A percentile compares a stretch with the other conserved stretches of the same genome.
Conservation (phyloP, 768 basidiomycete genomes). For the Clavulina sp. region DNA sequence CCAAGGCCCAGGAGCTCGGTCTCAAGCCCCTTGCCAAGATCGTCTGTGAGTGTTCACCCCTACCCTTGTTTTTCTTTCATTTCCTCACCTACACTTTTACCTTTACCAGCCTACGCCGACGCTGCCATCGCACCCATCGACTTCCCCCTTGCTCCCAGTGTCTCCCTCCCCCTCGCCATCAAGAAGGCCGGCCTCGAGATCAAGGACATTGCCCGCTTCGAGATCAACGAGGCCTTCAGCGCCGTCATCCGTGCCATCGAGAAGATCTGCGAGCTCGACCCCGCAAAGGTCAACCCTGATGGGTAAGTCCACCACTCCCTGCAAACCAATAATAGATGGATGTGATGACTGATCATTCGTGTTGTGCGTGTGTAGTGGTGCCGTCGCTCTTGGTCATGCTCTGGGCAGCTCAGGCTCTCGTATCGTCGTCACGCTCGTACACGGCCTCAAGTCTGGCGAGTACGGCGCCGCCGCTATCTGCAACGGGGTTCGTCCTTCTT, state of each 20-base stretch:
- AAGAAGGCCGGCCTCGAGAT: constrained; percentile 67
- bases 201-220: constrained; percentile 79
- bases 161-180: constrained; percentile 77
- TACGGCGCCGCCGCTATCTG: constrained; percentile 94
- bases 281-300: constrained; percentile 77
- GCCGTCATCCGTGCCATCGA: constrained; percentile 83
- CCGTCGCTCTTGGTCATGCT: constrained; percentile 88
- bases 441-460: constrained; percentile 79
- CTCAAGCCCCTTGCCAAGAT: constrained; percentile 87
- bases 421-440: constrained; percentile 83
- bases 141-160: constrained; percentile 88
- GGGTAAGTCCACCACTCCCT: constrained; percentile 34
- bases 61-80: constrained; percentile 2
- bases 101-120: constrained; percentile 71
- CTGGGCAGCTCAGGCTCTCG: constrained; percentile 93
- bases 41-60: constrained; percentile 52
- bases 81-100: constrained; percentile 5
- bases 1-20: constrained; percentile 81
- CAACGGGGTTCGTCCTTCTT: constrained; percentile 60
- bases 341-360: constrained; percentile 9
- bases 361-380: constrained; percentile 44
- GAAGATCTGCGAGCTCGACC: constrained; percentile 68
- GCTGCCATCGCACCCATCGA: constrained; percentile 93
- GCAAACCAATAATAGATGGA: neutral
- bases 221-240: constrained; percentile 97